Evolutionary conservation across 495 filamentous ascomycete species (phyloP).

Genomic region (Apiosordaria backusii): DNA sequence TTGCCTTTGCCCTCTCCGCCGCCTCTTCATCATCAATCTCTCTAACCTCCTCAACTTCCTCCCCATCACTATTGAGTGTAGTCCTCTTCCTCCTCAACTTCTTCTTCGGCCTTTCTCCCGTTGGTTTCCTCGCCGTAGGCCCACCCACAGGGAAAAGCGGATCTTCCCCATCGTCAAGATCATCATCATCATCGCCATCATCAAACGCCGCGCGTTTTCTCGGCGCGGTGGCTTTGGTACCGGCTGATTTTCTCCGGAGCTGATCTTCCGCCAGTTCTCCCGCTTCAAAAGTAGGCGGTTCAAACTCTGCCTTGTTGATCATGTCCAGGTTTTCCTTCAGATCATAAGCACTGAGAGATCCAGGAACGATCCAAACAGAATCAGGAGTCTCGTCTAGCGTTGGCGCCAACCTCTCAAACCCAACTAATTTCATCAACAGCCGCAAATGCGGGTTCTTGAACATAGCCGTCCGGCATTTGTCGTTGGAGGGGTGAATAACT

Average conservation of each 20-base stretch:
- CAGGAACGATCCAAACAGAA: constrained; percentile 76
- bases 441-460: constrained; percentile 89
- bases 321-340: constrained; percentile 57
- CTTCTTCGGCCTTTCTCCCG: constrained; percentile 40
- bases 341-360: constrained; percentile 55
- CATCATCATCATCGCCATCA: constrained; percentile 60
- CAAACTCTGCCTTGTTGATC: constrained; percentile 69
- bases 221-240: constrained; percentile 23
- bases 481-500: constrained; percentile 66
- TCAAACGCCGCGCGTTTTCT: constrained; percentile 55
- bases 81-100: constrained; percentile 47
- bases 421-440: constrained; percentile 74
- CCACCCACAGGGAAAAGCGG: constrained; percentile 64
- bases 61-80: constrained; percentile 36
- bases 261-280: constrained; percentile 68
- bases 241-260: constrained; percentile 61
- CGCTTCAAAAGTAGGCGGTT: constrained; percentile 67
- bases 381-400: constrained; percentile 64
- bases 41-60: constrained; percentile 52
- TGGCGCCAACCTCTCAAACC: constrained; percentile 63
- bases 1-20: constrained; percentile 45
- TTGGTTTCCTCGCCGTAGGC: constrained; percentile 51
- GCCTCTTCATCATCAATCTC: constrained; percentile 40
- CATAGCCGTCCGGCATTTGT: constrained; percentile 66
- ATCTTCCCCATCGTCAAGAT: constrained; percentile 46